These are phyloP conservation scores for Didymella segeticola DNA, from an alignment of 2,329 filamentous ascomycete genomes.

Conservation along the genomic window DNA sequence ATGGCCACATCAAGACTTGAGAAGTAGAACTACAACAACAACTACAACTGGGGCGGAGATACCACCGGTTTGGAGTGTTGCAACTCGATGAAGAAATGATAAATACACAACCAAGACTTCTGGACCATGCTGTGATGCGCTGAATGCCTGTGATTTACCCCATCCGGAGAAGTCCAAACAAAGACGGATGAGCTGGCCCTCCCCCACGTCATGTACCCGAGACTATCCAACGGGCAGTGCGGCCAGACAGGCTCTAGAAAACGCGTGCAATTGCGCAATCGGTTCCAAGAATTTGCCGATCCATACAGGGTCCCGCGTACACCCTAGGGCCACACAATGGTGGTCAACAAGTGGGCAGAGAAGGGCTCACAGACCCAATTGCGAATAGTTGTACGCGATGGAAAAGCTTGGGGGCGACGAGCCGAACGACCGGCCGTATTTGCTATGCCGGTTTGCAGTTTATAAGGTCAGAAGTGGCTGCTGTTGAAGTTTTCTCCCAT, in stretches of 20 bases:
- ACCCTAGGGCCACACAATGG: constrained; percentile 28
- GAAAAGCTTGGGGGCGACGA: constrained; percentile 13
- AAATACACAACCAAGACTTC: background rate
- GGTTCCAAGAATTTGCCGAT: constrained; percentile 43
- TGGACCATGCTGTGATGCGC: constrained; percentile 3
- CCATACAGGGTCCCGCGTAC: constrained; percentile 32
- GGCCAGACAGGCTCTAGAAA: constrained; percentile 25
- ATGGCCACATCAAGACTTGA: constrained; percentile 1
- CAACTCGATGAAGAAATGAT: constrained; percentile 6
- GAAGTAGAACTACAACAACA: constrained; percentile 14
- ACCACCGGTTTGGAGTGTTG: constrained; percentile 19
- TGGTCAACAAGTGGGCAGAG: constrained; percentile 18
- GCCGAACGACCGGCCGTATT: constrained; percentile 16
- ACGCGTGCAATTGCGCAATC: constrained; percentile 50
- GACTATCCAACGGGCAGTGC: background rate
- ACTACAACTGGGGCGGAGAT: constrained; percentile 32
- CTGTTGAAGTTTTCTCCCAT: constrained; percentile 9
- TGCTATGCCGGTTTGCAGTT: constrained; percentile 6
- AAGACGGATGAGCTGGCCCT: background rate
- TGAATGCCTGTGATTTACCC: constrained; percentile 3
- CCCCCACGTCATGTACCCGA: constrained; percentile 12
- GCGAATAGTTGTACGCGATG: constrained; percentile 3
- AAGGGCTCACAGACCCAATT: constrained; percentile 13
- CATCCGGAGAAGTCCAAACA: constrained; percentile 13
- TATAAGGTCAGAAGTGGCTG: constrained; percentile 11